Evolutionary conservation across 495 filamentous ascomycete species (phyloP), one percentile per base, ranked within the genome.

Genomic region (Penicillium macrosclerotiorum): DNA sequence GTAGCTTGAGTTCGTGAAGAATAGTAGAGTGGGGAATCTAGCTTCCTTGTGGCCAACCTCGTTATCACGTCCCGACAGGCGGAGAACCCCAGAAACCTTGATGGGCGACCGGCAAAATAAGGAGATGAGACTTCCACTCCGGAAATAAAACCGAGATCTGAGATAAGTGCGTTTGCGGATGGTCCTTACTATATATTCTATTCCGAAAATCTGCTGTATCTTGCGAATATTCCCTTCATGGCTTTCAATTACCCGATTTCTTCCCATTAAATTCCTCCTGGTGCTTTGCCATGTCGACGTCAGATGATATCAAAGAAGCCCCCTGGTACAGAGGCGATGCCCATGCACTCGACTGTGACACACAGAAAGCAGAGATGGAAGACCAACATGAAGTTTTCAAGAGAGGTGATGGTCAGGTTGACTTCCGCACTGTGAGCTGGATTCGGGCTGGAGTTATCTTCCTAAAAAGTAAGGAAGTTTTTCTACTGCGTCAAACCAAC

Each of bases 351-450:
- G 46, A 44, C 5, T 20, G 37, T 8, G 51, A 52, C 14, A 46
- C 33, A 23, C 46, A 51, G 5, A 47, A 51, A 16, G 53, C 42
- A 1, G 57, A 60, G 25, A 17, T 57, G 0, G 44, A 63, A 35
- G 54, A 64, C 27, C 52, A 60, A 9, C 49, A 65, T 46, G 77
- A 81, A 51, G 69, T 81, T 32, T 81, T 80, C 65, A 73, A 75
- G 52, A 69, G 59, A 49, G 69, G 62, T 1, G 65, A 71, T 16
- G 70, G 70, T 33, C 67, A 69, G 8, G 76, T 80, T 17, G 62
- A 80, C 43, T 81, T 81, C 54, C 68, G 78, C n/a, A 77, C 73
- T 7, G 77, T 81, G 20, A 69, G 69, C 60, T 83, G 79, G 77
- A 60, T 68, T n/a, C 66, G 69, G 8, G 74, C 77, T 3, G 59